A percentile compares a stretch with the other conserved stretches of the same genome.
Conservation (phyloP, 1,139 yeast species). For the Torulaspora globosa region DNA sequence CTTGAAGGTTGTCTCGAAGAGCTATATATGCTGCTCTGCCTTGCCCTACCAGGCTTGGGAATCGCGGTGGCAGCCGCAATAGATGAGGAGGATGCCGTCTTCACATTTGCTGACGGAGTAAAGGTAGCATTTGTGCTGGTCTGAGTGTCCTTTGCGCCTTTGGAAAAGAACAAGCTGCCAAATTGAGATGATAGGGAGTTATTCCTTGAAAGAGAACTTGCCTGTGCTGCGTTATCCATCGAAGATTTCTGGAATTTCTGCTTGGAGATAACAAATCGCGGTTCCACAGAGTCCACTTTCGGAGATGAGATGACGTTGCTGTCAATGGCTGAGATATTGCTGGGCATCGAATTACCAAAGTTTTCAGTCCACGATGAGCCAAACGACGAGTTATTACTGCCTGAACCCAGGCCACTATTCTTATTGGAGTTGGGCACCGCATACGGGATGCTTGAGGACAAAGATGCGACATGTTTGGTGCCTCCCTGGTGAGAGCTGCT, state of each 20-base stretch:
- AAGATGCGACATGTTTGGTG: constrained; percentile 35
- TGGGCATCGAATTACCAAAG: constrained; percentile 48
- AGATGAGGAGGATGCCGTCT: constrained; percentile 1
- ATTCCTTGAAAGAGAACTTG: constrained; percentile 44
- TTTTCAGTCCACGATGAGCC: constrained; percentile 35
- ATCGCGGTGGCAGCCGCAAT: constrained; percentile 29
- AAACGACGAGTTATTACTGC: constrained; percentile 29
- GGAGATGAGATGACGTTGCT: constrained; percentile 69
- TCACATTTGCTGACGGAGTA: constrained; percentile 4
- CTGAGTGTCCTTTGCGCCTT: constrained; percentile 29
- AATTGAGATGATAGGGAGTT: constrained; percentile 45
- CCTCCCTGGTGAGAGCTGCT: constrained; percentile 8
- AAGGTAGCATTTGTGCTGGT: constrained; percentile 6
- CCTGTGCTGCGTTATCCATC: constrained; percentile 33
- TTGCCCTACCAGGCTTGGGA: constrained; percentile 36
- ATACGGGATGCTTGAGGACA: constrained; percentile 65
- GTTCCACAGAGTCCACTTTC: constrained; percentile 59
- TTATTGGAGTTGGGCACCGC: constrained; percentile 52
- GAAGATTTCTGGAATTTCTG: constrained; percentile 61
- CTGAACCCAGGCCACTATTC: constrained; percentile 22
- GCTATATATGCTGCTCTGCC: constrained; percentile 35
- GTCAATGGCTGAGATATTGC: constrained; percentile 46
- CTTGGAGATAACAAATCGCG: constrained; percentile 67
- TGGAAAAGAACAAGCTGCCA: constrained; percentile 42
- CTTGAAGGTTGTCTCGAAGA: constrained; percentile 35